Evolutionary conservation across 2,329 filamentous ascomycete genomes (phyloP).

Genomic region (Rugonectria rugulosa): DNA sequence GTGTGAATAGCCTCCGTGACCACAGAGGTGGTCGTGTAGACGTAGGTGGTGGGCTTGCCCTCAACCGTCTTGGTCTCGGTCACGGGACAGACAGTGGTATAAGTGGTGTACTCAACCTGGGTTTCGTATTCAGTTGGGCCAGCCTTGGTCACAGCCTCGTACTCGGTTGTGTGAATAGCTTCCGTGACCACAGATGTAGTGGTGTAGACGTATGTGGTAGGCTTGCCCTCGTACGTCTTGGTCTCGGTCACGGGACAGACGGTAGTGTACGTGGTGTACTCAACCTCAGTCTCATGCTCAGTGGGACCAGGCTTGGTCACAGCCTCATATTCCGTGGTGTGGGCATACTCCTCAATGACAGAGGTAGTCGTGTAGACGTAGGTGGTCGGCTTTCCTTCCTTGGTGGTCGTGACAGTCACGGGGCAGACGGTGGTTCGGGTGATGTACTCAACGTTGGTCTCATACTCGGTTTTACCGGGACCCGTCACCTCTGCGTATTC

Average conservation of each 20-base stretch:
- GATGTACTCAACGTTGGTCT: conserved; percentile 42
- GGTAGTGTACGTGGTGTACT: conserved; percentile 52
- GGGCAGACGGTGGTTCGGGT: conserved; percentile 54
- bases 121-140: neutral
- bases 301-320: conserved; percentile 49
- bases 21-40: conserved; percentile 41
- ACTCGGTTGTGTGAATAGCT: conserved; percentile 31
- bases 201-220: conserved; percentile 32
- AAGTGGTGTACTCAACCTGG: conserved; percentile 46
- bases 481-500: conserved; percentile 41
- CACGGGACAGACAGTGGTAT: conserved; percentile 49
- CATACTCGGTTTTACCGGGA: conserved; percentile 42
- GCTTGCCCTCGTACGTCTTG: conserved; percentile 40
- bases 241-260: conserved; percentile 53
- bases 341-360: conserved; percentile 39
- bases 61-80: conserved; percentile 46
- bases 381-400: conserved; percentile 22
- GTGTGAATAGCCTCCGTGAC: conserved; percentile 43
- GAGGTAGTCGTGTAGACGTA: conserved; percentile 33
- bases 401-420: conserved; percentile 46
- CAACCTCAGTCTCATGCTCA: conserved; percentile 43
- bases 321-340: conserved; percentile 45
- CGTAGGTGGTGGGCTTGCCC: conserved; percentile 51
- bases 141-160: conserved; percentile 49
- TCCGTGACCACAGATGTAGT: conserved; percentile 39